A percentile compares a stretch with the other conserved stretches of the same genome.
Evolutionary conservation across 2,329 filamentous ascomycete genomes (phyloP).

Genomic region (Fusarium camptoceras): DNA sequence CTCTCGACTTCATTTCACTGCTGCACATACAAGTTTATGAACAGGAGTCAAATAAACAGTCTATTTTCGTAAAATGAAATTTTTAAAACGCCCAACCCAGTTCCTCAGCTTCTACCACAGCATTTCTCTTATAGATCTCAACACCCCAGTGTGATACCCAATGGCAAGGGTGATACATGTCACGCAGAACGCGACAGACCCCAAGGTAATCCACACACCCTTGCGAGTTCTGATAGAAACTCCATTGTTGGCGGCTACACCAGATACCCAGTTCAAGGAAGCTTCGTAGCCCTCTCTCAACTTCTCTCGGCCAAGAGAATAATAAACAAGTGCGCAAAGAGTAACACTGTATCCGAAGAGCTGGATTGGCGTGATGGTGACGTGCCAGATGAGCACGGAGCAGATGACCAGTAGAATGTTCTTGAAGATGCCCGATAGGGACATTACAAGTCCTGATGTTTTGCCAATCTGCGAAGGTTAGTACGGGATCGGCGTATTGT

Average conservation of each 20-base stretch:
- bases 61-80: neutral
- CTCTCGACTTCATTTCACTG: neutral
- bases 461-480: constrained; percentile 10
- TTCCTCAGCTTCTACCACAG: neutral
- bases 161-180: neutral
- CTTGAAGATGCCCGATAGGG: constrained; percentile 9
- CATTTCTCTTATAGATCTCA: neutral
- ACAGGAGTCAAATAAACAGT: neutral
- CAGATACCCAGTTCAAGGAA: neutral
- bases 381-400: constrained; percentile 19
- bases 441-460: constrained; percentile 16
- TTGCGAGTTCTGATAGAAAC: neutral
- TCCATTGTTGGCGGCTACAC: fast-evolving
- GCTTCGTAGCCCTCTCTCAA: neutral
- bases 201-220: neutral
- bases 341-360: constrained; percentile 5
- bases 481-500: neutral
- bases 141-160: neutral
- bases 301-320: neutral
- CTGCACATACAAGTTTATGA: too few relatives aligned
- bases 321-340: neutral
- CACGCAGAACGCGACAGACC: neutral
- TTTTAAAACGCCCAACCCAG: neutral
- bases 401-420: constrained; percentile 5
- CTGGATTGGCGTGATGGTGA: neutral